Evolutionary conservation across 257 asterid species (phyloP), one percentile per base, ranked within the genome.

Genomic region (Striga asiatica): DNA sequence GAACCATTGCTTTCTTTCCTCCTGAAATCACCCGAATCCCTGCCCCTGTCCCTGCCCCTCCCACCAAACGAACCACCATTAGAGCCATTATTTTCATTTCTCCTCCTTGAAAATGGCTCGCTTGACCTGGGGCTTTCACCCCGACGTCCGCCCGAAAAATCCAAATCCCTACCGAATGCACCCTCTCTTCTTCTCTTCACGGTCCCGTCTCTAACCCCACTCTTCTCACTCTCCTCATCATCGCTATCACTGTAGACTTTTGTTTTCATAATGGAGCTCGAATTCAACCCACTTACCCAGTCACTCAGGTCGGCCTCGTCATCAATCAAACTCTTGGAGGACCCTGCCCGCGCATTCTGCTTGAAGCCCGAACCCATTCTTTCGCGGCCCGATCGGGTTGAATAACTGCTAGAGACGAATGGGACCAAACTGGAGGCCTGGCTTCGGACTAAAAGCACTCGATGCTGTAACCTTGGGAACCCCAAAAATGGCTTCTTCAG

Each of bases 281-380:
- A 91, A 64, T 70, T 76, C 79, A 91, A 71, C 28, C 91, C 96
- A 55, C 82, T 73, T 4, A 87, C 96, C 96, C 96, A 87, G 54
- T 87, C 98, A 39, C 95, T 84, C 14, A 91, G 66, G 6, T 87
- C 94, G 51, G 96, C 95, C 75, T 91, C 96, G 28, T 91, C 98
- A n/a, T 87, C 98, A 34, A 91, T 71, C 84, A 91, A 75, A 56
- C 95, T 84, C 89, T 71, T 89, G 6, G 80, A 72, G 0, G 72
- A 62, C 48, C 60, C 75, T 41, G 53, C 65, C 20, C 77, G 74
- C 51, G 18, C 45, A n/a, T 59, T 79, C 48, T 32, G 27, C 0
- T 68, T 73, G 18, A 50, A 22, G 17, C 67, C 72, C 41, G 77
- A 48, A 38, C 74, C 76, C 66, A 67, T 50, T 38, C 66, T 55